phyloP scores from a whole-genome alignment of 768 basidiomycete genomes.

The Termitomyces sp. region DNA sequence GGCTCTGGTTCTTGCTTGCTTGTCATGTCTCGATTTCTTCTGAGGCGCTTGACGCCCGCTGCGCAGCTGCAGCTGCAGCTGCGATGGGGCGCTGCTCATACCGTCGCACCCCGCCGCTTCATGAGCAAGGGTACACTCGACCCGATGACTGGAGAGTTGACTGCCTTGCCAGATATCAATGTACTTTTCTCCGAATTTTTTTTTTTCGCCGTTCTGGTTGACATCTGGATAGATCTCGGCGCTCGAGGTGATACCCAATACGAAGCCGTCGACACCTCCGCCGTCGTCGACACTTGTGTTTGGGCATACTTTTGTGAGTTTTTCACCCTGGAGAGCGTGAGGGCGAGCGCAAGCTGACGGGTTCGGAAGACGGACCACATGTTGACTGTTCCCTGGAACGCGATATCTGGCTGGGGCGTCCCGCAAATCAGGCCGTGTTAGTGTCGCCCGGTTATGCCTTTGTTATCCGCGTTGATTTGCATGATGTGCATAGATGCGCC shows the following conservation, averaged over 20 bases:
- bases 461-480: neutral
- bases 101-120: constrained; percentile 4
- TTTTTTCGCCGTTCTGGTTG: neutral
- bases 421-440: constrained; percentile 83
- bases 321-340: neutral
- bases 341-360: constrained; percentile 5
- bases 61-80: neutral
- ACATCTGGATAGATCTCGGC: constrained; percentile 36
- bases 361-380: constrained; percentile 74
- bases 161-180: constrained; percentile 30
- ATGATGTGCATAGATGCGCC: constrained; percentile 52
- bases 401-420: constrained; percentile 69
- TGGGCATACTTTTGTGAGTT: constrained; percentile 75
- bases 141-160: constrained; percentile 16
- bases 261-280: constrained; percentile 57
- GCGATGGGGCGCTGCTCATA: constrained; percentile 12
- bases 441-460: constrained; percentile 11
- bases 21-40: constrained; percentile 8
- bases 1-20: neutral
- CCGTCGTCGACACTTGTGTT: constrained; percentile 69
- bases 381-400: constrained; percentile 75
- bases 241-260: constrained; percentile 44
- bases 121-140: constrained; percentile 11
- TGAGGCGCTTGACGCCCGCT: constrained; percentile 8
- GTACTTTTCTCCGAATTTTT: constrained; percentile 13